Conservation (phyloP, 2,329 filamentous ascomycete genomes). For the Aureobasidium sp. region DNA sequence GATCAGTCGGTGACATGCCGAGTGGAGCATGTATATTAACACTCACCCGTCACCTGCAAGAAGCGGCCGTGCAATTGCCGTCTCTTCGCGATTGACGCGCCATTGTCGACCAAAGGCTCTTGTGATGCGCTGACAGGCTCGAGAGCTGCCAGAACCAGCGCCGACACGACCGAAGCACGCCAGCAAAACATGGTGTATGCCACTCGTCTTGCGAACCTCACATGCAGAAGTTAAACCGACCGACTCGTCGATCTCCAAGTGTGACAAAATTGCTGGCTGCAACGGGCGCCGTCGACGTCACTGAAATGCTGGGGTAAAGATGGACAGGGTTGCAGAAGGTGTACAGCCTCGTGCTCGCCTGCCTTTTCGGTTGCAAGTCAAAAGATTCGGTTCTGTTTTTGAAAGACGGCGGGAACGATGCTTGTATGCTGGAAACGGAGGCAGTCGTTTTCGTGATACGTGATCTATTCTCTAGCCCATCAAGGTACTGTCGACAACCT, state of each 20-base stretch:
- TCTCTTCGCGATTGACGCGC: not conserved
- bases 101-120: conserved; percentile 15
- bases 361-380: not conserved
- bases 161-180: not conserved
- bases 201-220: not conserved
- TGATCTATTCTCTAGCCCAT: conserved; percentile 1
- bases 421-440: not conserved
- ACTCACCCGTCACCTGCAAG: conserved; percentile 78
- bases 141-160: not conserved
- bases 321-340: not conserved
- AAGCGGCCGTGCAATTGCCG: conserved; percentile 57
- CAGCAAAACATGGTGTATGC: conserved; percentile 4
- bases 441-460: not conserved
- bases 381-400: not conserved
- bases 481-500: not conserved
- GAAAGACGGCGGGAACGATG: not conserved
- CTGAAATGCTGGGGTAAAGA: not conserved
- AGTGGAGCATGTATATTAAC: conserved; percentile 15
- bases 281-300: conserved; percentile 7
- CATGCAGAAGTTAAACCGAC: conserved; percentile 2
- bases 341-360: not conserved
- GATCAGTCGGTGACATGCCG: conserved; percentile 19
- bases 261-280: conserved; percentile 4
- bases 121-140: not conserved
- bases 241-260: not conserved